A percentile compares a stretch with the other conserved stretches of the same genome.
Evolutionary conservation across 441 rosid species (phyloP).

Genomic region (Adansonia rubrostipa): DNA sequence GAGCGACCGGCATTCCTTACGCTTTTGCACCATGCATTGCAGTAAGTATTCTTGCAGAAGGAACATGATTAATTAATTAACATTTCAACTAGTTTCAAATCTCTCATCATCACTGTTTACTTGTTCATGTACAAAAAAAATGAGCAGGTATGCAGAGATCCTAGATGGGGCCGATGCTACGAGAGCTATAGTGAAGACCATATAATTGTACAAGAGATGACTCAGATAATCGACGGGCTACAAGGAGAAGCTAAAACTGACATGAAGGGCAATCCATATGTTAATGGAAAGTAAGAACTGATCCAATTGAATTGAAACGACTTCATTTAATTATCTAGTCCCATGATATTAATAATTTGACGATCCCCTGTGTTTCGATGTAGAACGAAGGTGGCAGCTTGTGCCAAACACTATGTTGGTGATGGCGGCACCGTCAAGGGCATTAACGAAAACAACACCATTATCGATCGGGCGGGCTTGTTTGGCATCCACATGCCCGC

Average conservation of each 20-base stretch:
- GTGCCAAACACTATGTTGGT: constrained; percentile 26
- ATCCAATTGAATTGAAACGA: background rate
- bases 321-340: too few relatives aligned
- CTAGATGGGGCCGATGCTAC: constrained; percentile 24
- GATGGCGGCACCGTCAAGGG: constrained; percentile 21
- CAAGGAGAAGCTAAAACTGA: constrained; percentile 5
- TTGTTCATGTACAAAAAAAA: background rate
- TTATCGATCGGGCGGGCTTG: background rate
- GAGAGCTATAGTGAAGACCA: constrained; percentile 24
- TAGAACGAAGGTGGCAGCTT: constrained; percentile 22
- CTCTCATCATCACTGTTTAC: background rate
- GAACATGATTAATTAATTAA: background rate
- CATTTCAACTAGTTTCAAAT: background rate
- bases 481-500: constrained; percentile 21
- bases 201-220: constrained; percentile 6
- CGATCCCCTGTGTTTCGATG: background rate
- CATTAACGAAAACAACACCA: constrained; percentile 18
- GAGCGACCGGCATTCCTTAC: constrained; percentile 76
- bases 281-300: constrained; percentile 7
- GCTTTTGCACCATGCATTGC: constrained; percentile 81
- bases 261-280: constrained; percentile 19
- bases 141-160: constrained; percentile 19
- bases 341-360: background rate
- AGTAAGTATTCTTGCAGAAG: constrained; percentile 41
- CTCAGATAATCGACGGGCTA: constrained; percentile 12